Evolutionary conservation across 1,284 basidiomycete species (phyloP).

Genomic region (Marasmius sp.): DNA sequence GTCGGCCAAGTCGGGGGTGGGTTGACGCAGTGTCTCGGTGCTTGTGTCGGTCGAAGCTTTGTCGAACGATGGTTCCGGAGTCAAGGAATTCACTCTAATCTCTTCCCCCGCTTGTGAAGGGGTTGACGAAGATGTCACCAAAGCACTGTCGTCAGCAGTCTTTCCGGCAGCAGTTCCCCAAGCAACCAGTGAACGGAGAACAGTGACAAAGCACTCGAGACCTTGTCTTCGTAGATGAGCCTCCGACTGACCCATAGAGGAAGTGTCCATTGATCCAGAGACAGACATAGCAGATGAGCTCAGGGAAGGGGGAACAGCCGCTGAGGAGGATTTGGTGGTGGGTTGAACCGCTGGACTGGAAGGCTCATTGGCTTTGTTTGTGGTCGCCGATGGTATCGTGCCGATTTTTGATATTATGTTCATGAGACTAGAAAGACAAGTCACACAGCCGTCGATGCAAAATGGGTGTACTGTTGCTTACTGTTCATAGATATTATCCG

Average conservation of each 20-base stretch:
- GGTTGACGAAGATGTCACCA: constrained; percentile 36
- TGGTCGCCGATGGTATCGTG: constrained; percentile 63
- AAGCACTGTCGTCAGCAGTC: constrained; percentile 34
- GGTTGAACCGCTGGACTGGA: constrained; percentile 58
- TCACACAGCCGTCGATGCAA: not conserved
- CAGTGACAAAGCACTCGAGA: constrained; percentile 86
- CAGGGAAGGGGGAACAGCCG: constrained; percentile 57
- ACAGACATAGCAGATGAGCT: constrained; percentile 71
- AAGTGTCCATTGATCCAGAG: constrained; percentile 66
- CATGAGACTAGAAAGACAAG: constrained; percentile 62
- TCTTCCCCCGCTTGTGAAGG: constrained; percentile 55
- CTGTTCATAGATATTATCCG: constrained; percentile 97
- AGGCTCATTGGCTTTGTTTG: constrained; percentile 55
- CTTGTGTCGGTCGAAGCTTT: constrained; percentile 44
- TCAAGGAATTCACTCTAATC: constrained; percentile 44
- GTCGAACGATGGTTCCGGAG: constrained; percentile 55
- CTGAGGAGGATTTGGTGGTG: constrained; percentile 48
- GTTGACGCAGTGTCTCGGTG: constrained; percentile 55
- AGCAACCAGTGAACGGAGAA: constrained; percentile 84
- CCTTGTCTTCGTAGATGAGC: constrained; percentile 84
- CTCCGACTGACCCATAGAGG: constrained; percentile 72
- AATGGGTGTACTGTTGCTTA: constrained; percentile 34
- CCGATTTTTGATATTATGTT: constrained; percentile 93
- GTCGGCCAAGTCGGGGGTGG: constrained; percentile 79
- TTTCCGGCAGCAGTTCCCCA: constrained; percentile 78